Base-by-base conservation (phyloP, 495 filamentous ascomycete genomes). In the Xylaria telfairii region DNA sequence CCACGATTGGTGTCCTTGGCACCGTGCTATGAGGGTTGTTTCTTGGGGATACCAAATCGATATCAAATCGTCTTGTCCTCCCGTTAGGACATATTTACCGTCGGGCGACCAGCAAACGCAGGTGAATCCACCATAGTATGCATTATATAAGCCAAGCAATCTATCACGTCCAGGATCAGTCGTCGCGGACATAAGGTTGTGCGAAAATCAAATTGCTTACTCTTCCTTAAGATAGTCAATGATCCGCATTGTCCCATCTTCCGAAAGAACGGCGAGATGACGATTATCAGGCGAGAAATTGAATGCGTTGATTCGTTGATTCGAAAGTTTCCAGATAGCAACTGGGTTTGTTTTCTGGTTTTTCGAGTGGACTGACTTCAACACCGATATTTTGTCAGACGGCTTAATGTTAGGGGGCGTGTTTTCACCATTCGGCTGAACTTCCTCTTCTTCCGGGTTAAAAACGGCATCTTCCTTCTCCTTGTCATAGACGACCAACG, bases 21-120 rank as follows among this genome's bases (percentile, higher is more conserved):
- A 97, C 49, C 96, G 88, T 30, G 96, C 96, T 64, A 99, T 89
- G 72, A 99, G 93, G 54, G 89, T 85, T 37, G 88, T 87, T 77
- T 98, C 96, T 34, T 89, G 88, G 37, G 97, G 85, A 24, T 90
- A 93, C 96, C 96, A 99, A 73, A 99, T 97, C 0, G 92, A 93
- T 9, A 98, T 91, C 2, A 98, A 85, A 75, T 98, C 96, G 76
- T 99, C 96, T 78, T 98, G 96, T 2, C 96, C 96, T 53, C 96
- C 96, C 0, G 96, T 97, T 1, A 98, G 85, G 41, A 98, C 90
- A 81, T 98, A 99, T 77, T 96, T 94, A 69, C 95, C 95, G 79
- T 98, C 96, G 2, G 96, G 96, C 2, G 94, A 97, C 96, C 96
- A 99, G 82, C 93, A 96, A 12, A 97, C 93, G 76, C 93, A 97